phyloP scores from a whole-genome alignment of 371 early-diverging fungal genomes.

The Mortierella sp. region DNA sequence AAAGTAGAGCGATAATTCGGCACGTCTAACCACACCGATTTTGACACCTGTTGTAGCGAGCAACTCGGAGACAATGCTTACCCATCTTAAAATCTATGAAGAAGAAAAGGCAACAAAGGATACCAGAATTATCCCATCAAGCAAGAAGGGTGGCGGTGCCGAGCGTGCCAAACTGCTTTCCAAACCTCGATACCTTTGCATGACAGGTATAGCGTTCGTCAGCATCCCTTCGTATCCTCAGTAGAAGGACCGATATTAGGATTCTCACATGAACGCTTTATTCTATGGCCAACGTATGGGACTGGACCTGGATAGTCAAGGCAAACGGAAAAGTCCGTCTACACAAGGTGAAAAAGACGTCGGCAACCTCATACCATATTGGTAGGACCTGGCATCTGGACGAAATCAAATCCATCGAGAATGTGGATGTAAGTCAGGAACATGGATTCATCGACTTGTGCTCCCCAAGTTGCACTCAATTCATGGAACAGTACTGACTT shows the following conservation, averaged over 20 bases:
- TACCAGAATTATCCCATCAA: slow-evolving; percentile 16
- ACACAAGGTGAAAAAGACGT: slow-evolving; percentile 66
- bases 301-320: slow-evolving; percentile 30
- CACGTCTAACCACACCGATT: not conserved
- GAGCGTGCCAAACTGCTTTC: slow-evolving; percentile 45
- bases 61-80: slow-evolving; percentile 44
- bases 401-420: slow-evolving; percentile 64
- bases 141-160: slow-evolving; percentile 37
- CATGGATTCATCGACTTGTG: not conserved
- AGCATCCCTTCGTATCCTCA: too few species aligned
- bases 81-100: slow-evolving; percentile 51
- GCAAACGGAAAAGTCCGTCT: slow-evolving; percentile 61
- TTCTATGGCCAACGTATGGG: too few species aligned
- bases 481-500: too few species aligned
- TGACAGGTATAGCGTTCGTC: slow-evolving; percentile 41
- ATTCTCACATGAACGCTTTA: too few species aligned
- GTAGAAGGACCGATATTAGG: too few species aligned
- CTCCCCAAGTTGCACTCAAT: not conserved
- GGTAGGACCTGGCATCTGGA: slow-evolving; percentile 69
- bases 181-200: slow-evolving; percentile 53
- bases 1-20: not conserved
- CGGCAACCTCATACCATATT: slow-evolving; percentile 64
- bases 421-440: slow-evolving; percentile 61
- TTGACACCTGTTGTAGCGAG: slow-evolving; percentile 15
- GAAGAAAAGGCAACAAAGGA: slow-evolving; percentile 49